Evolutionary conservation across 2,329 filamentous ascomycete species (phyloP).

Genomic region (Domatiomyces catenatus): DNA sequence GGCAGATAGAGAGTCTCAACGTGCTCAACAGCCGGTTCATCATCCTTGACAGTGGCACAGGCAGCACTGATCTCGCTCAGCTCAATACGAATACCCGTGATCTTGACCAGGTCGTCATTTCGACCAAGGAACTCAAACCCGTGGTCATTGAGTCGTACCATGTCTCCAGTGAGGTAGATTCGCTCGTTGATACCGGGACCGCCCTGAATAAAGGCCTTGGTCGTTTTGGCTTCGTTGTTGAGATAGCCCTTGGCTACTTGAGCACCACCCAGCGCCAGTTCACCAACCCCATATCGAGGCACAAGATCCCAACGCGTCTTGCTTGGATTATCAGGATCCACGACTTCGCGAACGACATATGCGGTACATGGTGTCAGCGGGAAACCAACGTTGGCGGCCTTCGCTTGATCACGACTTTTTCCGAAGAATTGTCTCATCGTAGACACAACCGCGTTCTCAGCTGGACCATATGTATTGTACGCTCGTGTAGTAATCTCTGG

Average conservation of each 20-base stretch:
- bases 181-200: conserved; percentile 21
- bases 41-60: background rate
- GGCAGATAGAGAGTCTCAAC: background rate
- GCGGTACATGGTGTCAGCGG: too few species aligned
- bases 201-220: conserved; percentile 39
- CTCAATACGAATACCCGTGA: conserved; percentile 19
- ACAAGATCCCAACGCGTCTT: too few species aligned
- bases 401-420: too few species aligned
- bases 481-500: conserved; percentile 19
- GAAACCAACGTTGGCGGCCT: too few species aligned
- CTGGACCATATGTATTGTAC: conserved; percentile 26
- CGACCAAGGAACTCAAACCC: conserved; percentile 20
- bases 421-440: conserved; percentile 8
- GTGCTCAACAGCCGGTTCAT: background rate
- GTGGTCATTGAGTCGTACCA: conserved; percentile 21
- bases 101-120: conserved; percentile 22
- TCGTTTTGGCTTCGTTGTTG: conserved; percentile 42
- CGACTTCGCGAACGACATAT: too few species aligned
- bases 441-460: conserved; percentile 23
- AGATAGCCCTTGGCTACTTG: conserved; percentile 50
- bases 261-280: conserved; percentile 30
- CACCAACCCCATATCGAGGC: conserved; percentile 13
- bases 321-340: too few species aligned
- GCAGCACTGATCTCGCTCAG: conserved; percentile 17
- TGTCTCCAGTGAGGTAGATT: conserved; percentile 21